Conservation (phyloP, 2,329 filamentous ascomycete genomes). For the Elsinoe fawcettii region DNA sequence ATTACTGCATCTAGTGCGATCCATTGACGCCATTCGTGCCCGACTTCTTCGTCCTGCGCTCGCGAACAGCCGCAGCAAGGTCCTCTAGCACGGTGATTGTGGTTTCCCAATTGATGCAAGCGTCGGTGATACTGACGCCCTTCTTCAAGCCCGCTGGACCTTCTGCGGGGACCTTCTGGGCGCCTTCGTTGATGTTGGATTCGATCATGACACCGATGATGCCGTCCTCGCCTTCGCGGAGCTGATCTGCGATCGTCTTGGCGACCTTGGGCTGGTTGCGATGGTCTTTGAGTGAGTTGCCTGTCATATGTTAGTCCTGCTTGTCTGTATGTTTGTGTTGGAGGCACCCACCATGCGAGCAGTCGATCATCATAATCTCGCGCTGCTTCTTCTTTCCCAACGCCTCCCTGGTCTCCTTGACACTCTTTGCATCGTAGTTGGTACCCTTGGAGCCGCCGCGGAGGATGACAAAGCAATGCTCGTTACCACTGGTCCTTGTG, state of each 20-base stretch:
- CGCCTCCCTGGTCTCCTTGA: conserved; percentile 69
- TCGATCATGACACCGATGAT: conserved; percentile 99
- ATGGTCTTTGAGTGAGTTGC: conserved; percentile 96
- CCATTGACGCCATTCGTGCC: conserved; percentile 23
- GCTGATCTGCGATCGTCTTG: conserved; percentile 70
- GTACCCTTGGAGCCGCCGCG: conserved; percentile 85
- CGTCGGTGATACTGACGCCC: conserved; percentile 91
- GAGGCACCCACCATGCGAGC: conserved; percentile 69
- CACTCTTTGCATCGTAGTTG: conserved; percentile 83
- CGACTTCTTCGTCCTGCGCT: conserved; percentile 51
- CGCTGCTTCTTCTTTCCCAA: conserved; percentile 75
- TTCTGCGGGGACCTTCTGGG: conserved; percentile 71
- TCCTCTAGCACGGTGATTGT: conserved; percentile 77
- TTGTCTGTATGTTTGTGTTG: background rate
- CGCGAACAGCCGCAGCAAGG: conserved; percentile 73
- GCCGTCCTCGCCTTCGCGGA: conserved; percentile 74
- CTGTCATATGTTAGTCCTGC: conserved; percentile 35
- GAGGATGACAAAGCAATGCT: conserved; percentile 95
- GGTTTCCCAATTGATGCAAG: conserved; percentile 87
- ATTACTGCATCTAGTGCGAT: conserved; percentile 16
- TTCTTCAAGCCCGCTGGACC: conserved; percentile 72
- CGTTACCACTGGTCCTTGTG: conserved; percentile 84
- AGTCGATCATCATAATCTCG: conserved; percentile 94
- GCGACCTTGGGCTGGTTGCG: conserved; percentile 95
- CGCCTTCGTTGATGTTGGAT: conserved; percentile 86